A percentile compares a stretch with the other conserved stretches of the same genome.
Evolutionary conservation across 176 grass and related monocot species (phyloP).

Genomic region (Cymbopogon citratus): DNA sequence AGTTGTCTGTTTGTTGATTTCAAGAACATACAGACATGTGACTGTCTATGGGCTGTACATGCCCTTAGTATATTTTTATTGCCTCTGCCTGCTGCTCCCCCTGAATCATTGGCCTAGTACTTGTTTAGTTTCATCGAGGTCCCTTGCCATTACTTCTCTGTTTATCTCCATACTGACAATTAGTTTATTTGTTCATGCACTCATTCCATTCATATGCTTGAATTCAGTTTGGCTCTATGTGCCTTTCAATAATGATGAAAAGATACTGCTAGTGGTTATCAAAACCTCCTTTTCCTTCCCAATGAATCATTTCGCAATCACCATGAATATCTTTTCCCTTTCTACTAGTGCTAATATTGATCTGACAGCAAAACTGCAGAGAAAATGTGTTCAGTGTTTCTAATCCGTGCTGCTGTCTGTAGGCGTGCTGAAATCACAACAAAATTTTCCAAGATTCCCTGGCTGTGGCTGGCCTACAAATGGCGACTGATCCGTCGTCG

Average conservation of each 20-base stretch:
- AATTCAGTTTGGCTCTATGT: not conserved
- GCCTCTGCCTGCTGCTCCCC: too few species aligned
- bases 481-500: conserved; percentile 22
- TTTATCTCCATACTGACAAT: not conserved
- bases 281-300: not conserved
- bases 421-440: conserved; percentile 21
- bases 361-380: not conserved
- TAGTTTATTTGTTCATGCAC: not conserved
- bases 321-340: not conserved
- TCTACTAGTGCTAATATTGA: not conserved
- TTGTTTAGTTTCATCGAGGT: not conserved
- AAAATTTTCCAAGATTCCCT: not conserved
- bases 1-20: too few species aligned
- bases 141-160: not conserved
- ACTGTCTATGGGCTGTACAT: too few species aligned
- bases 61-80: too few species aligned
- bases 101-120: not conserved
- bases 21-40: too few species aligned
- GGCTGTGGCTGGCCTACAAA: not conserved
- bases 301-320: conserved; percentile 2
- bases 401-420: conserved; percentile 15
- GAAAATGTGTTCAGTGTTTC: not conserved
- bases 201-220: not conserved
- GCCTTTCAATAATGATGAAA: not conserved
- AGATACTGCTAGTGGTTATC: not conserved